Percentiles rank a stretch among this genome's conserved stretches.
phyloP scores from a whole-genome alignment of 805 yeast genomes.

The Schwanniomyces pseudopolymorphus region DNA sequence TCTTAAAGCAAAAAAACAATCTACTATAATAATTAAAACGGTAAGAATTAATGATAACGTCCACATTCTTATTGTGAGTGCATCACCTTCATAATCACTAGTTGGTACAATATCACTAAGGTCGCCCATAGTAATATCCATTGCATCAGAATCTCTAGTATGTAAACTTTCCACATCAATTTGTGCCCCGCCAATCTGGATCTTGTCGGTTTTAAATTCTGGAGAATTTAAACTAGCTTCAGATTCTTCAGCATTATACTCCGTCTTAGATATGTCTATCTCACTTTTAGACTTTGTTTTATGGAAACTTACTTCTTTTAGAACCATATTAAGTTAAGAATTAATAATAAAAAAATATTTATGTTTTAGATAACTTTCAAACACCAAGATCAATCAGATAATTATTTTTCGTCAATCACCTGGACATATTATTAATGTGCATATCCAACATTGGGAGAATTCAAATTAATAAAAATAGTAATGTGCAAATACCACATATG shows the following conservation, averaged over 20 bases:
- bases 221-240: neutral
- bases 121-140: constrained; percentile 8
- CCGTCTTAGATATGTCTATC: neutral
- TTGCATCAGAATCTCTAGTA: neutral
- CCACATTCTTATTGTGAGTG: constrained; percentile 16
- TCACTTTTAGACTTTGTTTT: neutral
- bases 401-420: neutral
- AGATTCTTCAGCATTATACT: neutral
- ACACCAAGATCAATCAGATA: neutral
- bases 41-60: constrained; percentile 16
- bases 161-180: neutral
- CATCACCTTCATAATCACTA: constrained; percentile 5
- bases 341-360: neutral
- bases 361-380: neutral
- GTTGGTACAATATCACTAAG: constrained; percentile 9
- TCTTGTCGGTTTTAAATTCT: neutral
- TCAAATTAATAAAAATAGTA: too few relatives aligned
- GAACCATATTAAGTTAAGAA: neutral
- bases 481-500: too few relatives aligned
- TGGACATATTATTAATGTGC: neutral
- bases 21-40: constrained; percentile 12
- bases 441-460: neutral
- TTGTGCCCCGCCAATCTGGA: neutral
- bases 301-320: neutral
- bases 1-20: constrained; percentile 24